Base-by-base conservation (phyloP, 306 rosid genomes). In the Ammopiptanthus mongolicus region DNA sequence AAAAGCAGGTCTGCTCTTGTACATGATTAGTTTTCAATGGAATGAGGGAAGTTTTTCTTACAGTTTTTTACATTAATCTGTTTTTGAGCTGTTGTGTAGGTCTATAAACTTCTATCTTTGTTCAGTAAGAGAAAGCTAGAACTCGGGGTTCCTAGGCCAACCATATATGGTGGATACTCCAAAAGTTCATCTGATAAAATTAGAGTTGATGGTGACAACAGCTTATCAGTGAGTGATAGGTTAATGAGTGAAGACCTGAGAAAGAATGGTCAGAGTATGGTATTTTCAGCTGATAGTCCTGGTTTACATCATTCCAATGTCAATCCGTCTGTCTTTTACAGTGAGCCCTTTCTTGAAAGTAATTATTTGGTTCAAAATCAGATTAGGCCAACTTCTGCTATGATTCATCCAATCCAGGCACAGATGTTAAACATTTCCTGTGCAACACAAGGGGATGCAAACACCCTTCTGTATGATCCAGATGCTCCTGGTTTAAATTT, bases 1-100 rank as follows among this genome's bases (percentile, higher is more conserved):
- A 73, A 82, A 39, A 75, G 55, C 96, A 88, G 96, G 96, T 88
- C 4, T 48, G 85, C 53, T 55, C 71, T 76, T 78, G 51, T 67
- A 53, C 48, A 5, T 73, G 58, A n/a, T 75, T 70, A n/a, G 71
- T 75, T 61, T 65, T 23, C 3, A 41, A 61, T 39, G 50, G 17
- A 62, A 71, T 48, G 59, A 46, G 47, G 47, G 33, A 47, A 10
- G 19, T 12, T 36, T 41, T 41, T 70, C 17, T 57, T 55, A 7
- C 52, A 36, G 29, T 11, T 25, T 67, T 41, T 37, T 52, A 15
- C 61, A 70, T 59, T 29, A 57, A 70, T 69, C 23, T 60, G 19
- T 10, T 74, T 59, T 64, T 36, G 46, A 19, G 39, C 51, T 71
- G 17, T 57, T 57, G 17, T 81, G 79, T 75, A 90, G 96, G 91